Conservation (phyloP, 805 yeast species). For the Priceomyces castillae region DNA sequence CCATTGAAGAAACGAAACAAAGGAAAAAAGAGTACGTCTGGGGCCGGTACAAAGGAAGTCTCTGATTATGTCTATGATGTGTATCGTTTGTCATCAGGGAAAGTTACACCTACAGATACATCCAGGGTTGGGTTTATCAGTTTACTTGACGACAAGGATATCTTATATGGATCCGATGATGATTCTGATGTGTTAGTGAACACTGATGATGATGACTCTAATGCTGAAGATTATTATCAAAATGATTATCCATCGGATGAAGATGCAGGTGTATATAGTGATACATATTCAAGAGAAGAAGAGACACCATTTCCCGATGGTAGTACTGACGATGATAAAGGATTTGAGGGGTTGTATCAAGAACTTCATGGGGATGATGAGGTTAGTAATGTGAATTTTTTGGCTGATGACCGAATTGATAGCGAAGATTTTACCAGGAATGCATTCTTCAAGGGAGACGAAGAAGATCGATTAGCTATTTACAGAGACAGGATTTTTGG, state of each 20-base stretch:
- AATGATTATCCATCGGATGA: slow-evolving; percentile 97
- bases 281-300: slow-evolving; percentile 6
- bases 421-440: slow-evolving; percentile 38
- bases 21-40: too few species aligned
- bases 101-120: slow-evolving; percentile 47
- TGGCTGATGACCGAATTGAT: slow-evolving; percentile 7
- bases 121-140: slow-evolving; percentile 52
- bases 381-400: slow-evolving; percentile 1
- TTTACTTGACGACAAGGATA: slow-evolving; percentile 51
- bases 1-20: not conserved
- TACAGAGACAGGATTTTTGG: slow-evolving; percentile 65
- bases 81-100: slow-evolving; percentile 42
- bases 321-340: slow-evolving; percentile 1
- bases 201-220: slow-evolving; percentile 80
- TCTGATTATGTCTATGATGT: slow-evolving; percentile 92
- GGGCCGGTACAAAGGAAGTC: too few species aligned
- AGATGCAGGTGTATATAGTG: slow-evolving; percentile 46
- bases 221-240: slow-evolving; percentile 87
- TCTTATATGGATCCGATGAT: slow-evolving; percentile 32
- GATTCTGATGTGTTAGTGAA: slow-evolving; percentile 28
- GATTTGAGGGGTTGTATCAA: slow-evolving; percentile 4
- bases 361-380: slow-evolving; percentile 1
- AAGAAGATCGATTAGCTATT: slow-evolving; percentile 57
- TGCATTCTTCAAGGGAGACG: slow-evolving; percentile 54
- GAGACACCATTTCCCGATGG: slow-evolving; percentile 1